Base-by-base conservation (phyloP, 163 green algal genomes). In the Scenedesmus sp. region DNA sequence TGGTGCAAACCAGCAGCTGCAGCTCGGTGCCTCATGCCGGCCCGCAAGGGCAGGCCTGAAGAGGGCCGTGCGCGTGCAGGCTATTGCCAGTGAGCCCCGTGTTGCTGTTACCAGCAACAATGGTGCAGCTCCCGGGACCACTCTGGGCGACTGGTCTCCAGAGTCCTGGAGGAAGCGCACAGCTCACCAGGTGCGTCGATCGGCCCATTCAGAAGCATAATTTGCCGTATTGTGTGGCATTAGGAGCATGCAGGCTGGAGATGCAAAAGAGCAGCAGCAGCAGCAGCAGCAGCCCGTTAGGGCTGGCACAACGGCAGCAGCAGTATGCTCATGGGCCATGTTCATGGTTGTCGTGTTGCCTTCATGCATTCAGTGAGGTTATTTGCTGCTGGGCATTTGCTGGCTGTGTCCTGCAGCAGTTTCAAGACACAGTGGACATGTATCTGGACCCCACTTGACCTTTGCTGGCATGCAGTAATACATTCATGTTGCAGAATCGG, bases 121-220 rank as follows among this genome's bases (percentile, higher is more conserved):
- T 87, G 87, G 87, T 9, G 54, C 87, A 82, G 56, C 74, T 9
- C 73, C 88, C n/a, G 59, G 13, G 10, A 56, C 60, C 23, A 15
- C 59, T 54, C 23, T 7, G 12, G 62, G 57, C 56, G 81, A 91
- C 76, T 91, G 88, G 88, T 59, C 55, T n/a, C 88, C 88, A 46
- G 60, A 87, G 73, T 82, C 55, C 88, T 91, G 88, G 88, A 60
- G 88, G 18, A 55, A 87, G 55, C 88, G 88, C 59, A 91, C 81
- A 9, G 87, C 87, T 73, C 84, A 89, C 34, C 84, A 89, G 70
- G 70, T 79, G 70, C 70, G 70, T 2, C 46, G 70, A 79, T 52
- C 23, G 46, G 12, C 2, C 12, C 70, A 6, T 79, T 46, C 5
- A 46, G 23, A 4, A 79, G 23, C 46, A n/a, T 79, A 4, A 2